A percentile compares a stretch with the other conserved stretches of the same genome.
phyloP scores from a whole-genome alignment of 2,329 filamentous ascomycete species.

The Trichoderma aggressivum region DNA sequence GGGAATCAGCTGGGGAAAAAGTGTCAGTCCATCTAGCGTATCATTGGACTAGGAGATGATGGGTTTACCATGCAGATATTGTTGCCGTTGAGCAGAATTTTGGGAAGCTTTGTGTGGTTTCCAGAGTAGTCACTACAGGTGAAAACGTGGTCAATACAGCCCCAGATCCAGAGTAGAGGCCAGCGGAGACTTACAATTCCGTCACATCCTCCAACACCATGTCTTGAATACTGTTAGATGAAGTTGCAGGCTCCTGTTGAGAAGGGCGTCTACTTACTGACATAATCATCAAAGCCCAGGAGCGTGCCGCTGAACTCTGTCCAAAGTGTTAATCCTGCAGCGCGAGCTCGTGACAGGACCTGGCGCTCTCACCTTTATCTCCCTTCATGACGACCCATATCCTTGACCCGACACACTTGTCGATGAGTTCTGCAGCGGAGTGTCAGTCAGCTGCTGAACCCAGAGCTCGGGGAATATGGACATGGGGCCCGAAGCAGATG shows the following conservation, averaged over 20 bases:
- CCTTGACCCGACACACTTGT: constrained; percentile 95
- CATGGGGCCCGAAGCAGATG: not conserved
- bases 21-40: constrained; percentile 9
- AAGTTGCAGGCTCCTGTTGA: not conserved
- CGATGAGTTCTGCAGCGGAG: constrained; percentile 74
- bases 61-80: constrained; percentile 94
- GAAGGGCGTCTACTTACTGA: constrained; percentile 68
- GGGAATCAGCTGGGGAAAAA: constrained; percentile 62
- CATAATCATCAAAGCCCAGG: constrained; percentile 97
- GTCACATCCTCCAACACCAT: constrained; percentile 98
- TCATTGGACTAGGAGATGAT: not conserved
- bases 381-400: constrained; percentile 99
- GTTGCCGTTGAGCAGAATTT: constrained; percentile 95
- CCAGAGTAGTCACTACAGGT: constrained; percentile 80
- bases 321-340: constrained; percentile 19
- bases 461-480: not conserved
- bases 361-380: constrained; percentile 70
- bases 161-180: not conserved
- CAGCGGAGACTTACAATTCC: constrained; percentile 67
- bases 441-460: constrained; percentile 1
- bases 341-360: not conserved
- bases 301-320: constrained; percentile 93
- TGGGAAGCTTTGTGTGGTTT: constrained; percentile 81
- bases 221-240: constrained; percentile 54
- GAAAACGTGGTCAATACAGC: not conserved